phyloP scores from a whole-genome alignment of 768 basidiomycete species.

The Nidula microcarpa region DNA sequence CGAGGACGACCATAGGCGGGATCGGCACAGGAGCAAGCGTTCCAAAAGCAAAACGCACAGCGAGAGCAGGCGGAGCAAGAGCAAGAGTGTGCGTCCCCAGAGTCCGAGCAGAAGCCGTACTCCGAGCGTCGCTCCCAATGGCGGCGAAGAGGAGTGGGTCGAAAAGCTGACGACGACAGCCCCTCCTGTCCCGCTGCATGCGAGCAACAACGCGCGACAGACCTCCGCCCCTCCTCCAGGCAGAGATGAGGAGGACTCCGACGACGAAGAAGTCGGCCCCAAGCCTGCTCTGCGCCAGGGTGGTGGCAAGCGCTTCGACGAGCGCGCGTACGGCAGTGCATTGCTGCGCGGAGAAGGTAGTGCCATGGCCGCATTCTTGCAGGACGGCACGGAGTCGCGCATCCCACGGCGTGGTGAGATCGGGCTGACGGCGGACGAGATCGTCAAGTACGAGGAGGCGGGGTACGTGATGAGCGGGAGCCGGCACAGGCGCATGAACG shows the following conservation, averaged over 20 bases:
- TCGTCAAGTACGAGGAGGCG: conserved; percentile 80
- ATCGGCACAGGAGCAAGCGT: conserved; percentile 13
- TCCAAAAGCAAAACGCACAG: conserved; percentile 11
- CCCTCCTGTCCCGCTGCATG: conserved; percentile 11
- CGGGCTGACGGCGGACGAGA: conserved; percentile 84
- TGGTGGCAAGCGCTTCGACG: conserved; percentile 59
- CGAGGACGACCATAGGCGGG: conserved; percentile 33
- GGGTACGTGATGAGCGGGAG: conserved; percentile 99
- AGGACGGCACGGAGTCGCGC: conserved; percentile 78
- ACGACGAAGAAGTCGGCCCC: conserved; percentile 77
- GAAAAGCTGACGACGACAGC: conserved; percentile 43
- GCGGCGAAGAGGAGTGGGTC: conserved; percentile 58
- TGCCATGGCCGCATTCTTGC: conserved; percentile 96
- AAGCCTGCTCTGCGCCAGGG: conserved; percentile 49
- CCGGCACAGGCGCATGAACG: conserved; percentile 95
- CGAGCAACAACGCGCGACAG: conserved; percentile 3
- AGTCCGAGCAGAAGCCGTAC: conserved; percentile 22
- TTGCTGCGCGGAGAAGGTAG: conserved; percentile 93
- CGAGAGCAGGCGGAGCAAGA: conserved; percentile 17
- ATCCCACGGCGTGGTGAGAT: conserved; percentile 99
- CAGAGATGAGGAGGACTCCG: conserved; percentile 36
- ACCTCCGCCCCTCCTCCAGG: conserved; percentile 13
- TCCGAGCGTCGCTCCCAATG: conserved; percentile 19
- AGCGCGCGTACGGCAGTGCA: conserved; percentile 85
- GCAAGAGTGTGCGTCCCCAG: conserved; percentile 26